phyloP scores from a whole-genome alignment of 1,284 basidiomycete species.

The Ganoderma sinense region DNA sequence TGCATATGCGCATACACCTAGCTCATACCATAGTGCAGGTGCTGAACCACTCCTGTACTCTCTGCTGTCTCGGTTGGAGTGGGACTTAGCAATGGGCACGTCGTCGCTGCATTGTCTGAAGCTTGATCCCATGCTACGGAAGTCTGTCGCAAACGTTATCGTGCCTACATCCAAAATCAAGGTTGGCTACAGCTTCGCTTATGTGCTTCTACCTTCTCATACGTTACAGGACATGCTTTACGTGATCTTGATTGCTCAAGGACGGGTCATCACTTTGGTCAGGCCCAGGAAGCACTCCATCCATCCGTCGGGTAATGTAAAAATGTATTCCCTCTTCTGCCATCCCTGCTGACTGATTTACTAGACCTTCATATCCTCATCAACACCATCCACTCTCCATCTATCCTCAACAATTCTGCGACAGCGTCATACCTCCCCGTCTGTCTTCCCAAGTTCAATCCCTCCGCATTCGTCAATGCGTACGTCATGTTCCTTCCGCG shows the following conservation, averaged over 20 bases:
- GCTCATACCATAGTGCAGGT: conserved; percentile 50
- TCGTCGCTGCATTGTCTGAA: conserved; percentile 85
- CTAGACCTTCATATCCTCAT: conserved; percentile 88
- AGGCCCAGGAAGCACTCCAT: conserved; percentile 94
- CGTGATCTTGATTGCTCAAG: conserved; percentile 82
- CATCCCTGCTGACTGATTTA: conserved; percentile 8
- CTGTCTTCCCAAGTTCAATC: conserved; percentile 95
- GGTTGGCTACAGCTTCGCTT: conserved; percentile 46
- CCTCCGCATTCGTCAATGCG: conserved; percentile 91
- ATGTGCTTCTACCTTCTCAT: background rate
- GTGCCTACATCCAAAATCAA: conserved; percentile 84
- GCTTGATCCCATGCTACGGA: conserved; percentile 73
- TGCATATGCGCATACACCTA: background rate
- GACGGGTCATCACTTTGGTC: conserved; percentile 87
- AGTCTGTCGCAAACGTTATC: conserved; percentile 77
- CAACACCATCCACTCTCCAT: conserved; percentile 79
- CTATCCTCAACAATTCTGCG: conserved; percentile 74
- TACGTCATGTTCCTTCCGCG: conserved; percentile 81
- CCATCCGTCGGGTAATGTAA: conserved; percentile 81
- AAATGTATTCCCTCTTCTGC: conserved; percentile 5
- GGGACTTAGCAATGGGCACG: conserved; percentile 82
- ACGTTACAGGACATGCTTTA: conserved; percentile 84
- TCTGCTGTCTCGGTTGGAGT: conserved; percentile 74
- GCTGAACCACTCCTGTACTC: conserved; percentile 84
- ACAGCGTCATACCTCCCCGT: conserved; percentile 94